These are phyloP conservation scores for Ochromonas danica DNA, from an alignment of 108 stramenopile species.

Conservation along the genomic window DNA sequence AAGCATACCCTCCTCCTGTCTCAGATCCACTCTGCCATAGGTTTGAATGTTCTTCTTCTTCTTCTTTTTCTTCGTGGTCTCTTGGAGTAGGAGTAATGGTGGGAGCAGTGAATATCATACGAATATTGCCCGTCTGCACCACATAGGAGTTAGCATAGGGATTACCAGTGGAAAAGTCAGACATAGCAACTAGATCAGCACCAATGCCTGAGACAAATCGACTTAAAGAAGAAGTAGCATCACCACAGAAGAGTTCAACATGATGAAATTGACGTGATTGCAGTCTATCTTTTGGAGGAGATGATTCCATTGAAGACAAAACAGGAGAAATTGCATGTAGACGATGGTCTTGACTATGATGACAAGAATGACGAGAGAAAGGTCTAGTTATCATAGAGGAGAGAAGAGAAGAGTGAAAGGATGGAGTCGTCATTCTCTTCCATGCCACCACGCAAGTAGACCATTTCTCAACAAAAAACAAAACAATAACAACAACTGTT, in stretches of 20 bases:
- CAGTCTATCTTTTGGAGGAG: too few species aligned
- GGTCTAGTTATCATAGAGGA: too few species aligned
- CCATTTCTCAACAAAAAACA: too few species aligned
- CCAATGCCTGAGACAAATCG: conserved; percentile 52
- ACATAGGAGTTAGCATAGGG: conserved; percentile 47
- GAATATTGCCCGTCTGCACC: conserved; percentile 45
- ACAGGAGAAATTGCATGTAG: too few species aligned
- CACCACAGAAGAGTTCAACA: conserved; percentile 57
- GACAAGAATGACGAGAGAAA: too few species aligned
- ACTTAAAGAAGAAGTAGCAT: conserved; percentile 44
- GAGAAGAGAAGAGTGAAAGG: too few species aligned
- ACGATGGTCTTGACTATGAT: too few species aligned
- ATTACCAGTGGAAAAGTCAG: conserved; percentile 46
- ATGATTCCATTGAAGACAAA: too few species aligned
- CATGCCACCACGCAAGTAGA: too few species aligned
- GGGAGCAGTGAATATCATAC: conserved; percentile 56
- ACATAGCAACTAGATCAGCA: conserved; percentile 43
- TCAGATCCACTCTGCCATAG: neutral
- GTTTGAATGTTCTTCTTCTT: conserved; percentile 40
- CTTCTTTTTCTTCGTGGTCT: neutral
- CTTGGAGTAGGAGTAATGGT: neutral
- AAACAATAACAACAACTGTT: too few species aligned
- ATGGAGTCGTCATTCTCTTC: too few species aligned
- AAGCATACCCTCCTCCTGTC: neutral
- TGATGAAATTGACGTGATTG: conserved; percentile 45